phyloP scores from a whole-genome alignment of 148 eudicot species.

The Amaranthus palmeri region DNA sequence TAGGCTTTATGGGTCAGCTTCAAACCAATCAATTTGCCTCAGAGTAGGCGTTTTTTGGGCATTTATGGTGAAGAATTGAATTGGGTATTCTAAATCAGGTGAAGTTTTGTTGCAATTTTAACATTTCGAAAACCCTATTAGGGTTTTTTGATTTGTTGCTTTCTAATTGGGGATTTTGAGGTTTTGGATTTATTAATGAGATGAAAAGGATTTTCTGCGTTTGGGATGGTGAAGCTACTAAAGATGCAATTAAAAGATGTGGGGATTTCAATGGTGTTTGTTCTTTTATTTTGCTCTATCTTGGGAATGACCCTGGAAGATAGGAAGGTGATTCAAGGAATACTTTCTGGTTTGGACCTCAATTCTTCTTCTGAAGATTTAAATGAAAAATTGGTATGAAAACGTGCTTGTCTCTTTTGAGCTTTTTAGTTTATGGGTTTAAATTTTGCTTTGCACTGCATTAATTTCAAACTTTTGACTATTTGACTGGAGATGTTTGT shows the following conservation, averaged over 20 bases:
- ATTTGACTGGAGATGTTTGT: constrained; percentile 10
- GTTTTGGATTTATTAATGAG: constrained; percentile 39
- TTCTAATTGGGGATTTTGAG: constrained; percentile 8
- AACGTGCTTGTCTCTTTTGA: constrained; percentile 4
- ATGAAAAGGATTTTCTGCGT: constrained; percentile 35
- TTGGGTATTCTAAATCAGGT: constrained; percentile 15
- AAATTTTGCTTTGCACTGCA: not conserved
- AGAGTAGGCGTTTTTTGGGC: constrained; percentile 16
- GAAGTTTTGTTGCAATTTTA: constrained; percentile 7
- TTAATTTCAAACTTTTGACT: not conserved
- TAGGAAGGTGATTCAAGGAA: constrained; percentile 28
- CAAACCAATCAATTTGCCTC: constrained; percentile 13
- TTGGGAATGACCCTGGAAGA: constrained; percentile 38
- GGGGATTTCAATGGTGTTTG: constrained; percentile 35
- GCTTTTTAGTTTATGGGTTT: constrained; percentile 2
- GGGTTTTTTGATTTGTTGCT: constrained; percentile 16
- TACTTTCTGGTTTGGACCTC: constrained; percentile 32
- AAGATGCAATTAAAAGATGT: constrained; percentile 42
- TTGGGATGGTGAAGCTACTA: constrained; percentile 39
- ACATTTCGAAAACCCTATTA: constrained; percentile 3
- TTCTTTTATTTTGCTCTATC: constrained; percentile 35
- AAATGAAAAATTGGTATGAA: constrained; percentile 55
- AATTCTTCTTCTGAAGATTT: constrained; percentile 34
- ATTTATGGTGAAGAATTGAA: constrained; percentile 11
- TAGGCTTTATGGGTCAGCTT: constrained; percentile 12